Percentiles rank a stretch among this genome's conserved stretches.
phyloP scores from a whole-genome alignment of 2,329 filamentous ascomycete species.

The Capronia coronata region DNA sequence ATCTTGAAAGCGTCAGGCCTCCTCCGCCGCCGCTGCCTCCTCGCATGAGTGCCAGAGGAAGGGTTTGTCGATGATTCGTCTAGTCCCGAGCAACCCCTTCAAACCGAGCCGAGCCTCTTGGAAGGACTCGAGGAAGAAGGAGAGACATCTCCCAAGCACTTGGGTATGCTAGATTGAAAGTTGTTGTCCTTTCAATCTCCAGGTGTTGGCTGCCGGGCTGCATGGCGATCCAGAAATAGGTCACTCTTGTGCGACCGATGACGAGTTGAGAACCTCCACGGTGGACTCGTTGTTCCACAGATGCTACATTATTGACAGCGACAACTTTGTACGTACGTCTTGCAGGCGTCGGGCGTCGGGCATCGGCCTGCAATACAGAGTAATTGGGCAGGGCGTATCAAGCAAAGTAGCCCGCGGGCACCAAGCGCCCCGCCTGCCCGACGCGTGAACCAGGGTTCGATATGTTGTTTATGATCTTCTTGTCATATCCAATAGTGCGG shows the following conservation, averaged over 20 bases:
- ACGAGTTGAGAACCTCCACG: conserved; percentile 22
- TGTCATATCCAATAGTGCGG: not conserved
- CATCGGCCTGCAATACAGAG: conserved; percentile 3
- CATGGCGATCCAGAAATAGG: conserved; percentile 21
- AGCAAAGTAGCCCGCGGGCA: too few relatives aligned
- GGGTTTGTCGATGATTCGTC: too few relatives aligned
- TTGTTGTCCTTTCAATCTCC: conserved; percentile 19
- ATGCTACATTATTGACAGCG: conserved; percentile 5
- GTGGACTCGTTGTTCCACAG: conserved; percentile 18
- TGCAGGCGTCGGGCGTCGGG: not conserved
- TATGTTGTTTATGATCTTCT: not conserved
- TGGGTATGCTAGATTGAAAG: not conserved
- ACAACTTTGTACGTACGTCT: not conserved
- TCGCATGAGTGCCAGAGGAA: conserved; percentile 1
- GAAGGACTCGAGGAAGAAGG: not conserved
- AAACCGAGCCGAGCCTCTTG: too few relatives aligned
- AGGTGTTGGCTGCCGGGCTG: conserved; percentile 11
- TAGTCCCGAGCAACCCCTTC: too few relatives aligned
- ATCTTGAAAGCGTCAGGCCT: not conserved
- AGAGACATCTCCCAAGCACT: not conserved
- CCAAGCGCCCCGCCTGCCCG: too few relatives aligned
- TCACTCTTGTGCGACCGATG: conserved; percentile 15
- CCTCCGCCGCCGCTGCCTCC: not conserved
- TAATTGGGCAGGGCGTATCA: too few relatives aligned
- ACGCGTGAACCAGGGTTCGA: not conserved